Percentiles rank a stretch among this genome's conserved stretches.
Conservation (phyloP, 73 alveolate genomes). For the Paramecium tetraurelia region DNA sequence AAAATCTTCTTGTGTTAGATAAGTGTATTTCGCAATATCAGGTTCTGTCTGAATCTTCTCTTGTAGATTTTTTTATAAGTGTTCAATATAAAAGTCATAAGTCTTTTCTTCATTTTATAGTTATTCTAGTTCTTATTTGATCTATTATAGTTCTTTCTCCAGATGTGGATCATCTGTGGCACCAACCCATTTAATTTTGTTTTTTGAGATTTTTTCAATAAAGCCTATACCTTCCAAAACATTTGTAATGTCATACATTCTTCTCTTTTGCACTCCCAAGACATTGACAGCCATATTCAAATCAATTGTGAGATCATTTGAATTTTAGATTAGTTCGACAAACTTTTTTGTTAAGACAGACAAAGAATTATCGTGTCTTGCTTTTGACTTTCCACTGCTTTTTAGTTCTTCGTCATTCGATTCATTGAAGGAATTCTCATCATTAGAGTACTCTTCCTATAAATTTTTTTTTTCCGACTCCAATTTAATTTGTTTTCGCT, state of each 20-base stretch:
- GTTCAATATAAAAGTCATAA: slow-evolving; percentile 66
- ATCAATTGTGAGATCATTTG: slow-evolving; percentile 60
- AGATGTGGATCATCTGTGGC: slow-evolving; percentile 58
- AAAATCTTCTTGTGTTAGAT: slow-evolving; percentile 65
- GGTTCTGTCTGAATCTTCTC: slow-evolving; percentile 56
- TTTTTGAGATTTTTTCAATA: slow-evolving; percentile 65
- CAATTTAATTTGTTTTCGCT: slow-evolving; percentile 11
- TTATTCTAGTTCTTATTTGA: slow-evolving; percentile 53
- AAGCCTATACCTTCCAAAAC: slow-evolving; percentile 73
- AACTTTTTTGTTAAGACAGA: slow-evolving; percentile 70
- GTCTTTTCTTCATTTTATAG: slow-evolving; percentile 57
- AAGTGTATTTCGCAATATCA: slow-evolving; percentile 61
- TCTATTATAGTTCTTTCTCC: slow-evolving; percentile 32
- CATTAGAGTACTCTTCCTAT: background rate
- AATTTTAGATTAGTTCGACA: slow-evolving; percentile 63
- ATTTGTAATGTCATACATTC: slow-evolving; percentile 73
- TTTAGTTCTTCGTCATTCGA: background rate
- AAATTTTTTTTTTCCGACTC: background rate
- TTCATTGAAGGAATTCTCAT: background rate
- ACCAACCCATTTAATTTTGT: slow-evolving; percentile 68
- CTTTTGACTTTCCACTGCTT: background rate
- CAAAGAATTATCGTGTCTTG: slow-evolving; percentile 66
- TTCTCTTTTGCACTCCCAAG: slow-evolving; percentile 60
- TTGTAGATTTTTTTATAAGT: slow-evolving; percentile 49
- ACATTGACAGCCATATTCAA: slow-evolving; percentile 62